Base-by-base conservation (phyloP, 2,329 filamentous ascomycete species). In the Arthrobotrys megalospora region DNA sequence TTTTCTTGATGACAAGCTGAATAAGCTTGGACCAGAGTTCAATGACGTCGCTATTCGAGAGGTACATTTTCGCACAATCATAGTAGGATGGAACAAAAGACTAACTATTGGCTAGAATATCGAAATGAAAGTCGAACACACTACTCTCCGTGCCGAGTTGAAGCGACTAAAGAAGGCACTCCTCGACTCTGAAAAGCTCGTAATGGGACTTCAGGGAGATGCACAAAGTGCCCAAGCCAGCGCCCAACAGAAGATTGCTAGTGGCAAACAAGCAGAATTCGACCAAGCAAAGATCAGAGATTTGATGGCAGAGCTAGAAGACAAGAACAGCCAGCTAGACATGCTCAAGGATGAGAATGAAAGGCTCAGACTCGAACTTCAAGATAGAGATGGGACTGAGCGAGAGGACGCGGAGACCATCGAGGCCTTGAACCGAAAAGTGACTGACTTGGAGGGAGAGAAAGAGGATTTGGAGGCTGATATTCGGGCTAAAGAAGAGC, bases 111-210 rank as follows among this genome's bases (percentile, higher is more conserved):
- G 3, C 10, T 34, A 99, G 85, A 99, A 99, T 83, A 96, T 96
- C 3, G 94, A 97, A 80, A 89, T 99, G 68, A 98, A 98, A 84
- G 94, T 97, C 75, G 92, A 96, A 85, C 93, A 93, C 83, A 90
- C 96, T 77, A 95, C 93, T 0, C 92, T 98, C 89, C 91, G 96
- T 83, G 90, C 91, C 77, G 96, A 99, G 82, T 88, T 99, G 16
- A 90, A 92, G 81, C 90, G 91, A 80, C 96, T 95, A 85, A 93
- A 92, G 83, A 98, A 97, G 84, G 91, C 91, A 47, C 87, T 99
- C 10, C 89, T 89, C 19, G 89, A 90, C 21, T 94, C 95, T 2
- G 94, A 98, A 85, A 91, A 90, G 80, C 93, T 97, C 78, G 88
- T 98, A 1, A 94, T 97, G 83, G 88, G 88, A 75, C 97, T 96